Evolutionary conservation across 2,329 filamentous ascomycete species (phyloP).

Genomic region (Chlorencoelia australis): DNA sequence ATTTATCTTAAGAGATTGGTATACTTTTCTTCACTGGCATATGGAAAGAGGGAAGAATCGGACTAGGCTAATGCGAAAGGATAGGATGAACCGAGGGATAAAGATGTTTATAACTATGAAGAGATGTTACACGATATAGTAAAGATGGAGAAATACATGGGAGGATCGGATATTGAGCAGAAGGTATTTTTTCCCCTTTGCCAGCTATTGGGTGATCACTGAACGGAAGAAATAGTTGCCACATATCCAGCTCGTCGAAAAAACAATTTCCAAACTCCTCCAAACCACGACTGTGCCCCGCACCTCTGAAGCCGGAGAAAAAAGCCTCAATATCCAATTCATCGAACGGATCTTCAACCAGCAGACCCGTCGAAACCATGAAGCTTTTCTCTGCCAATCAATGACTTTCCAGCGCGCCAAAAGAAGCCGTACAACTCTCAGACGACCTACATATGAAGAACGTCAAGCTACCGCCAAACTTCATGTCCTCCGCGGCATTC

Average conservation of each 20-base stretch:
- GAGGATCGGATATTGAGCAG: conserved; percentile 21
- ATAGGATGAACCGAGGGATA: conserved; percentile 1
- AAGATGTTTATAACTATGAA: conserved; percentile 32
- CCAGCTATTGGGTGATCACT: no score
- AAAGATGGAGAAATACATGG: conserved; percentile 36
- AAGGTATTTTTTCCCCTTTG: no score
- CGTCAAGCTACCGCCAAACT: conserved; percentile 61
- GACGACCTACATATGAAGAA: conserved; percentile 13
- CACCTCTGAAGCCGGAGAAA: no score
- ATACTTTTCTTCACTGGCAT: background rate
- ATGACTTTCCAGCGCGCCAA: conserved; percentile 51
- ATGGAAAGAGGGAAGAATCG: background rate
- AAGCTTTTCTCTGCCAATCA: conserved; percentile 54
- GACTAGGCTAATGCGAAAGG: background rate
- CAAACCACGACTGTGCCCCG: conserved; percentile 32
- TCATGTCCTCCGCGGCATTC: conserved; percentile 59
- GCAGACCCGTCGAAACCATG: conserved; percentile 36
- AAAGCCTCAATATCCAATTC: conserved; percentile 38
- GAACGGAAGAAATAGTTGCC: background rate
- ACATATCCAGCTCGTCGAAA: background rate
- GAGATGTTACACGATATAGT: conserved; percentile 35
- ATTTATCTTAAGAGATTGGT: conserved; percentile 5
- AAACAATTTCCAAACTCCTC: background rate
- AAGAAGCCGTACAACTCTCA: conserved; percentile 3
- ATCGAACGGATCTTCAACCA: conserved; percentile 37